A percentile compares a stretch with the other conserved stretches of the same genome.
phyloP scores from a whole-genome alignment of 768 basidiomycete species.

The Pleurotus eryngii region DNA sequence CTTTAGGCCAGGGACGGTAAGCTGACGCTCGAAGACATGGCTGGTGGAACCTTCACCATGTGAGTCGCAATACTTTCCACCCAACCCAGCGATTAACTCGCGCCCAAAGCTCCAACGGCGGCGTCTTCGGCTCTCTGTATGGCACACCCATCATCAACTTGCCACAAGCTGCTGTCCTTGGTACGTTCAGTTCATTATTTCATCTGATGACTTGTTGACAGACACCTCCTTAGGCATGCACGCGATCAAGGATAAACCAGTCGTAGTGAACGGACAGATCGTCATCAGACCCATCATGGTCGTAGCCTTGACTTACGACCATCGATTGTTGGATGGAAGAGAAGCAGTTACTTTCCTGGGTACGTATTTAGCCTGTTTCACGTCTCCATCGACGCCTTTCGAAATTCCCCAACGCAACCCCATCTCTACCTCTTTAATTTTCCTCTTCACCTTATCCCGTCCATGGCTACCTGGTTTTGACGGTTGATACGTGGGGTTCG shows the following conservation, averaged over 20 bases:
- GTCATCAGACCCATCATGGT: constrained; percentile 98
- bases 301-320: constrained; percentile 91
- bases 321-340: constrained; percentile 90
- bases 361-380: constrained; percentile 33
- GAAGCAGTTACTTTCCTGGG: constrained; percentile 98
- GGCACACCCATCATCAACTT: constrained; percentile 99
- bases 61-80: constrained; percentile 32
- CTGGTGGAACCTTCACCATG: constrained; percentile 99
- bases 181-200: constrained; percentile 29
- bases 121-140: constrained; percentile 95
- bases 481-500: too few species aligned
- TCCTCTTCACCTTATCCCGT: too few species aligned
- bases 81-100: constrained; percentile 4
- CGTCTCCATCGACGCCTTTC: background rate
- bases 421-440: too few species aligned
- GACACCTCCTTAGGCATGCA: constrained; percentile 69
- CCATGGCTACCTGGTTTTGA: too few species aligned
- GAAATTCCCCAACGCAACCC: too few species aligned
- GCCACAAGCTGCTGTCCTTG: constrained; percentile 91
- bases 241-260: constrained; percentile 85
- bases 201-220: background rate
- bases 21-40: constrained; percentile 96
- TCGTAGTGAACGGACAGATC: constrained; percentile 92
- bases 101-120: constrained; percentile 83
- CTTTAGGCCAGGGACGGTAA: constrained; percentile 82